Evolutionary conservation across 176 grass and related monocot species (phyloP).

Genomic region (Panicum miliaceum): DNA sequence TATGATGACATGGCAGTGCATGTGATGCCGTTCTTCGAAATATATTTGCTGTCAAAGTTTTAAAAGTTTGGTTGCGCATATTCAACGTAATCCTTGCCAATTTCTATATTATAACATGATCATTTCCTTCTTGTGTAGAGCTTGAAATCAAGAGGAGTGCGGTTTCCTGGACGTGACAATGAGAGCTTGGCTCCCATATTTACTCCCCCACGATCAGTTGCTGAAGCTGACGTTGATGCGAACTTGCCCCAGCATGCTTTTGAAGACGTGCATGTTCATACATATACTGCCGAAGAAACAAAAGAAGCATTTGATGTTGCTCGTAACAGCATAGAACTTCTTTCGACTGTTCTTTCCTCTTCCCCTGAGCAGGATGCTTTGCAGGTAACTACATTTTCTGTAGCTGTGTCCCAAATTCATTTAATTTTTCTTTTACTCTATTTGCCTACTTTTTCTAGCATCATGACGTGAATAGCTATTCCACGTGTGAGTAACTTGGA

Average conservation of each 20-base stretch:
- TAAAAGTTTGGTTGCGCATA: neutral
- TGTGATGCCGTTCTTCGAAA: neutral
- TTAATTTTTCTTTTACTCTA: neutral
- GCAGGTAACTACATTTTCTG: slow-evolving; percentile 66
- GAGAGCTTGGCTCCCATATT: slow-evolving; percentile 84
- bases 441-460: slow-evolving; percentile 1
- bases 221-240: slow-evolving; percentile 60
- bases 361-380: slow-evolving; percentile 90
- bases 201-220: slow-evolving; percentile 68
- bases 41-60: neutral
- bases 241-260: slow-evolving; percentile 59
- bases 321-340: slow-evolving; percentile 87
- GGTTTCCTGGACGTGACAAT: slow-evolving; percentile 83
- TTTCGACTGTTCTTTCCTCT: slow-evolving; percentile 92
- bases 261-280: slow-evolving; percentile 65
- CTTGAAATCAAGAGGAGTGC: slow-evolving; percentile 93
- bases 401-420: slow-evolving; percentile 31
- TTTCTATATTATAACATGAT: neutral
- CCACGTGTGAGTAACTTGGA: neutral
- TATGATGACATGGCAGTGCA: too few species aligned
- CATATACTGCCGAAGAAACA: slow-evolving; percentile 71
- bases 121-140: slow-evolving; percentile 58
- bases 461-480: neutral
- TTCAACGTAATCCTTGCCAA: neutral
- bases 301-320: slow-evolving; percentile 95